Evolutionary conservation across 495 filamentous ascomycete genomes (phyloP).

Genomic region (Penicillium flavigenum): DNA sequence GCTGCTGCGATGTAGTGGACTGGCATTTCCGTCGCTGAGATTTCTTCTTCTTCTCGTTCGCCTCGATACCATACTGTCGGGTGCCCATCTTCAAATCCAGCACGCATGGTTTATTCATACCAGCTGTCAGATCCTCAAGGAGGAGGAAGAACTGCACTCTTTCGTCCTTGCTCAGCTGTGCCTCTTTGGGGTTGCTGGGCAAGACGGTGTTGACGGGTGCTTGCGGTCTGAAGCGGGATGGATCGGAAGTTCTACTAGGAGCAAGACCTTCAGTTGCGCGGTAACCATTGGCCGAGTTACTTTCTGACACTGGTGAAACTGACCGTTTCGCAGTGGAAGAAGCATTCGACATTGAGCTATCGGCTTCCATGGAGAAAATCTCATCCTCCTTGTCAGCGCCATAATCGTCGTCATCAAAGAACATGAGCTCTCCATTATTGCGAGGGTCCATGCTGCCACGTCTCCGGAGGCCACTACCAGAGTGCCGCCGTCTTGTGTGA

Average conservation of each 20-base stretch:
- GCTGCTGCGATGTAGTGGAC: slow-evolving; percentile 83
- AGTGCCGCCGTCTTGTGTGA: slow-evolving; percentile 63
- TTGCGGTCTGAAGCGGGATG: slow-evolving; percentile 7
- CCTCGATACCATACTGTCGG: slow-evolving; percentile 96
- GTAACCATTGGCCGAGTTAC: slow-evolving; percentile 1
- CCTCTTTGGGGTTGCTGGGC: slow-evolving; percentile 76
- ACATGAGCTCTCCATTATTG: slow-evolving; percentile 70
- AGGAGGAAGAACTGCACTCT: slow-evolving; percentile 90
- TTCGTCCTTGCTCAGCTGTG: slow-evolving; percentile 65
- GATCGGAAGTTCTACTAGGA: slow-evolving; percentile 8
- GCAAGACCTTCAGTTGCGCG: slow-evolving; percentile 3
- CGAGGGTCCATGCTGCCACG: slow-evolving; percentile 59
- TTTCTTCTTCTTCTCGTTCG: slow-evolving; percentile 83
- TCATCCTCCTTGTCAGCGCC: slow-evolving; percentile 75
- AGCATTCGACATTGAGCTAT: slow-evolving; percentile 27
- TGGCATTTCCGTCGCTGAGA: slow-evolving; percentile 92
- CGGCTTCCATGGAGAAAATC: slow-evolving; percentile 70
- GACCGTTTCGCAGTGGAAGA: slow-evolving; percentile 7
- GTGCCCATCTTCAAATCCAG: slow-evolving; percentile 99
- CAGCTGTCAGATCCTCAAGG: slow-evolving; percentile 94
- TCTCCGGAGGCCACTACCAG: slow-evolving; percentile 72
- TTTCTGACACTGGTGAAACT: slow-evolving; percentile 9
- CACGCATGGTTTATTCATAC: slow-evolving; percentile 94
- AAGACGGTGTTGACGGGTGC: slow-evolving; percentile 29
- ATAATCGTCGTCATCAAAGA: slow-evolving; percentile 84